Conservation (phyloP, 192 early-diverging fungal species). For the Coemansia sp. region DNA sequence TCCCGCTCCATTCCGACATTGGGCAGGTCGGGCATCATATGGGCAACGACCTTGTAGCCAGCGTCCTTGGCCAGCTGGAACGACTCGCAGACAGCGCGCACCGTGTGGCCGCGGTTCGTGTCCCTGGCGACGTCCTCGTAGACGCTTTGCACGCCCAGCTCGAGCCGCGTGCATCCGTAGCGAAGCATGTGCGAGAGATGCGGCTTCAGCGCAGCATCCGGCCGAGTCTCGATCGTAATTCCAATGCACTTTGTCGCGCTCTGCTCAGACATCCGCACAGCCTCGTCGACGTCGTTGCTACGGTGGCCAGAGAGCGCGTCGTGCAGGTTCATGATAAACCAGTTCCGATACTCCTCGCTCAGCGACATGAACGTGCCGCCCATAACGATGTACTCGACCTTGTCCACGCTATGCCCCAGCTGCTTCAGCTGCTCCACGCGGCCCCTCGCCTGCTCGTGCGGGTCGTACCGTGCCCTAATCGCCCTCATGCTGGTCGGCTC, state of each 20-base stretch:
- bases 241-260: constrained; percentile 96
- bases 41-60: constrained; percentile 97
- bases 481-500: constrained; percentile 99
- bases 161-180: constrained; percentile 97
- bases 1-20: constrained; percentile 99
- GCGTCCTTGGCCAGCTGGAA: constrained; percentile 98
- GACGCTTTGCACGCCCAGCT: constrained; percentile 98
- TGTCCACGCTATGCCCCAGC: constrained; percentile 95
- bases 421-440: constrained; percentile 91
- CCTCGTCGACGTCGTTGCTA: constrained; percentile 91
- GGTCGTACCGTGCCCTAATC: constrained; percentile 96
- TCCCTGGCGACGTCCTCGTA: constrained; percentile 99
- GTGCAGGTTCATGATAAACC: constrained; percentile 97
- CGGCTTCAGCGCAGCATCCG: constrained; percentile 97
- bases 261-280: constrained; percentile 97
- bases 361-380: constrained; percentile 99
- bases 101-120: constrained; percentile 97
- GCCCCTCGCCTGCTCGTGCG: constrained; percentile 91
- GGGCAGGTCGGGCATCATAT: constrained; percentile 99
- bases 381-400: constrained; percentile 99
- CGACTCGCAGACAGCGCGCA: constrained; percentile 95
- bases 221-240: constrained; percentile 98
- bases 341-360: constrained; percentile 91
- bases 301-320: constrained; percentile 93
- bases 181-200: constrained; percentile 97